phyloP scores from a whole-genome alignment of 176 grass and related monocot species.

The Lolium perenne region DNA sequence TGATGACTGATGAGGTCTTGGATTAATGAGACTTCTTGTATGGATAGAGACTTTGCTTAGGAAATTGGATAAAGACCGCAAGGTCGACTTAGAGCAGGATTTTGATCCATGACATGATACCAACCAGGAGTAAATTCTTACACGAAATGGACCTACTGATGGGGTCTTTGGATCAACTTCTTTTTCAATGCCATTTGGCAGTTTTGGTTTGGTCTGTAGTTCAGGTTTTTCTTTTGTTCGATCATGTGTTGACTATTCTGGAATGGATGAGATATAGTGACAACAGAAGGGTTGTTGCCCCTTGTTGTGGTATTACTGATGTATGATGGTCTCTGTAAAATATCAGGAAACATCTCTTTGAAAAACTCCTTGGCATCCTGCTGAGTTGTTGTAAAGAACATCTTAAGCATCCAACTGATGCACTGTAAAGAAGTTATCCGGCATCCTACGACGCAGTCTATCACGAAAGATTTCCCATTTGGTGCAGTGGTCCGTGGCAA shows the following conservation, averaged over 20 bases:
- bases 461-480: background rate
- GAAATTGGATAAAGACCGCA: background rate
- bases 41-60: background rate
- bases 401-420: no score
- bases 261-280: no score
- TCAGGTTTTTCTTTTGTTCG: no score
- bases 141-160: background rate
- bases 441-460: background rate
- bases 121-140: background rate
- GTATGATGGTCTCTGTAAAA: background rate
- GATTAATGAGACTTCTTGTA: no score
- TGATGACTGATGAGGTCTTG: no score
- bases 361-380: background rate
- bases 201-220: no score
- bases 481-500: background rate
- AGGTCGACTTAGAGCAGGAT: background rate
- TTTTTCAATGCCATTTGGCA: background rate
- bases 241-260: no score
- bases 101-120: background rate
- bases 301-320: background rate
- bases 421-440: no score
- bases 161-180: background rate
- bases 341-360: background rate
- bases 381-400: background rate
- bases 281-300: background rate